Evolutionary conservation across 352 stramenopile genomes (phyloP).

Genomic region (Phytophthora crassamura): DNA sequence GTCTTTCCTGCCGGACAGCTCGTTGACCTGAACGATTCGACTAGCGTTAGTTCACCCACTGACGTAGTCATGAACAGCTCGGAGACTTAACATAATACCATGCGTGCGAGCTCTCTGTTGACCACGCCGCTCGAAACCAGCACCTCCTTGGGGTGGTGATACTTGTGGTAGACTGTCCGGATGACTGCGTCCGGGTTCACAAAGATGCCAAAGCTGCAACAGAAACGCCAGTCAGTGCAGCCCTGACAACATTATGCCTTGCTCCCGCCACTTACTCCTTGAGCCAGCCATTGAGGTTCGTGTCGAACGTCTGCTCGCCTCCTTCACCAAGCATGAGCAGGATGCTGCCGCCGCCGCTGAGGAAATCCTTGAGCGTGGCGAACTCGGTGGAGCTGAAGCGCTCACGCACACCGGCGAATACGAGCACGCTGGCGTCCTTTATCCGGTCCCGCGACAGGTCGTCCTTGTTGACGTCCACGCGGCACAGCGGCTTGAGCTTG

Average conservation of each 20-base stretch:
- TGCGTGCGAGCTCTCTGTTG: conserved; percentile 90
- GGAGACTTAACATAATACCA: conserved; percentile 38
- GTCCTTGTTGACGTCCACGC: conserved; percentile 96
- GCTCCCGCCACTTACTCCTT: conserved; percentile 75
- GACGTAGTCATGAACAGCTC: neutral
- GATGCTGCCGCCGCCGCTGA: conserved; percentile 89
- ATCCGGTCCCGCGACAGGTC: conserved; percentile 90
- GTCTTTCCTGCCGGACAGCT: conserved; percentile 77
- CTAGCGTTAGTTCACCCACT: neutral
- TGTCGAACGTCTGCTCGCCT: conserved; percentile 89
- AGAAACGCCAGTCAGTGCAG: neutral
- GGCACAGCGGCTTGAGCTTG: conserved; percentile 88
- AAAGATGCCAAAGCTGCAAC: conserved; percentile 82
- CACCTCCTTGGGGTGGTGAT: conserved; percentile 96
- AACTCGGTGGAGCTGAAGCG: conserved; percentile 92
- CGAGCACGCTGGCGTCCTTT: conserved; percentile 86
- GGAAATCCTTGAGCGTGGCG: conserved; percentile 88
- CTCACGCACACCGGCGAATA: conserved; percentile 91
- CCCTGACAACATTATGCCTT: neutral
- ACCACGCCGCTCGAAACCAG: conserved; percentile 95
- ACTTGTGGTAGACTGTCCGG: conserved; percentile 96
- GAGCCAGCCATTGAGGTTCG: conserved; percentile 96
- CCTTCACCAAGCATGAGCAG: conserved; percentile 93
- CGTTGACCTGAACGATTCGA: conserved; percentile 44
- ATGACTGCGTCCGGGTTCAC: conserved; percentile 91